Evolutionary conservation across 1,284 basidiomycete species (phyloP).

Genomic region (Marasmius oreades): DNA sequence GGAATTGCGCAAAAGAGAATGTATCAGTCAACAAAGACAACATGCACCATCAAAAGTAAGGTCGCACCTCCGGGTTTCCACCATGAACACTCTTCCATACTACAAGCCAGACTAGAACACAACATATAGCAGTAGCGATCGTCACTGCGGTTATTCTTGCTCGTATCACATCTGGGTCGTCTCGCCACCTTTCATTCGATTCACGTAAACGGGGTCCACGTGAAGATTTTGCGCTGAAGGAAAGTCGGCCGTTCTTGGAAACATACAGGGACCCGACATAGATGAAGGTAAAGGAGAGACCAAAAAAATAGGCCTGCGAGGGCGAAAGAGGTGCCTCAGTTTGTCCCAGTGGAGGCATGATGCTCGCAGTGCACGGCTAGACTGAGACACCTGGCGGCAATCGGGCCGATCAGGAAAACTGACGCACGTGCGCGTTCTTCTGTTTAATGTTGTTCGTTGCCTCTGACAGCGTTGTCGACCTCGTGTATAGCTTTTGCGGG

Average conservation of each 20-base stretch:
- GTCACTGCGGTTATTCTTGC: slow-evolving; percentile 61
- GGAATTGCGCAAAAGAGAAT: too few species aligned
- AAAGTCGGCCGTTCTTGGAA: slow-evolving; percentile 51
- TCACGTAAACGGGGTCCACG: slow-evolving; percentile 22
- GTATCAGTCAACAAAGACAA: neutral
- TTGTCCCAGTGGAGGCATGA: slow-evolving; percentile 1
- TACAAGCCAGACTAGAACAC: slow-evolving; percentile 38
- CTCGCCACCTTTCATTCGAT: slow-evolving; percentile 51
- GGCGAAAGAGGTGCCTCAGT: slow-evolving; percentile 23
- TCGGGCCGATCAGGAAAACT: too few species aligned
- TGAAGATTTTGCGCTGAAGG: slow-evolving; percentile 34
- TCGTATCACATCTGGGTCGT: slow-evolving; percentile 72
- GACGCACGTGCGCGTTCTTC: neutral
- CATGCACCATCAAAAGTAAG: slow-evolving; percentile 4
- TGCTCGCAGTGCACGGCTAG: too few species aligned
- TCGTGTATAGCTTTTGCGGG: too few species aligned
- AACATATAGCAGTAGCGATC: slow-evolving; percentile 52
- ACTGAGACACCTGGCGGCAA: too few species aligned
- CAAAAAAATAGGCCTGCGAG: slow-evolving; percentile 41
- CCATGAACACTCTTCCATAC: slow-evolving; percentile 29
- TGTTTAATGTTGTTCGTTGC: too few species aligned
- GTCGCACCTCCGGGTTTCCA: slow-evolving; percentile 28
- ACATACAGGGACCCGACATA: slow-evolving; percentile 69
- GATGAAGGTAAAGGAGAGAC: slow-evolving; percentile 41
- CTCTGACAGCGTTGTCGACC: too few species aligned